Base-by-base conservation (phyloP, 164 flowering plant genomes). In the Amborella trichopoda region DNA sequence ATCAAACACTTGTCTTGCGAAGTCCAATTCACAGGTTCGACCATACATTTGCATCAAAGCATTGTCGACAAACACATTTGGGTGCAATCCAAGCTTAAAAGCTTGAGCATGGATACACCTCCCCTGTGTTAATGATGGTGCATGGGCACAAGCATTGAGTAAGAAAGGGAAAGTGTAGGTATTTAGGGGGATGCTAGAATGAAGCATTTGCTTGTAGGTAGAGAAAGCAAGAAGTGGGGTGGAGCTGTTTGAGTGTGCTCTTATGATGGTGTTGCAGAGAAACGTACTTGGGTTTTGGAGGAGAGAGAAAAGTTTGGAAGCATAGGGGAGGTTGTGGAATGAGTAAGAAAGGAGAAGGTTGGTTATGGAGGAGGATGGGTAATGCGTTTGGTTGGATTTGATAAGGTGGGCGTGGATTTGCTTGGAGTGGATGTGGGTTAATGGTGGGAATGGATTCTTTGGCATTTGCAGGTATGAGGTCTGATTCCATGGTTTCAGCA, bases 171-270 rank as follows among this genome's bases (percentile, higher is more conserved):
- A 65, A 36, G 65, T 60, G 25, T 38, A 64, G 49, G 62, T 55
- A 27, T 70, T 70, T 8, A 21, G 41, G 9, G 73, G 73, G 19
- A 19, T 32, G 44, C 53, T 32, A 24, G 54, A 38, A 36, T 28
- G 71, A 61, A 71, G 37, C 94, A 88, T 81, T 52, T 64, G 21
- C 21, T 62, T 59, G 28, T 70, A 81, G 19, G 76, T 4, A 0
- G 63, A 56, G 1, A 81, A 19, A 0, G 79, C 67, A 19, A 51
- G 62, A 24, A 63, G 65, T 3, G 96, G 91, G 40, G 33, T 24
- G 26, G 40, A 17, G 32, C 56, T 52, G 34, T 55, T 59, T 23
- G 78, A 68, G 27, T 68, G 68, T 12, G 61, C 71, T 34, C 79
- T 60, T 37, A 71, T 68, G 12, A 70, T 18, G 54, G 70, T 25